phyloP scores from a whole-genome alignment of 148 eudicot species.

The Fagopyrum tataricum region DNA sequence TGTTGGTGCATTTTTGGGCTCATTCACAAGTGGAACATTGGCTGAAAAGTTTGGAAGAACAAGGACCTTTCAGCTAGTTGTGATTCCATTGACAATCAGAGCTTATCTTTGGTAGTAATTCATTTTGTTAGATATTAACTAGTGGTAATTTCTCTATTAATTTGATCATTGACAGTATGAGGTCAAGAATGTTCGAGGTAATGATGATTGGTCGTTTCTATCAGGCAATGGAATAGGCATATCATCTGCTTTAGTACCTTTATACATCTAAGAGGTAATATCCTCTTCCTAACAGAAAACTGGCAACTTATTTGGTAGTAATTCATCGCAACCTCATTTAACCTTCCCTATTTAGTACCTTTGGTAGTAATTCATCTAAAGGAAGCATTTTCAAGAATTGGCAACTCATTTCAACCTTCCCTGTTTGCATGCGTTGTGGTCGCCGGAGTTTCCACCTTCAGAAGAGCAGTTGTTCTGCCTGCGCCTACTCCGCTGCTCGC shows the following conservation, averaged over 20 bases:
- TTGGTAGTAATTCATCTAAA: no score
- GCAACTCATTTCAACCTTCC: no score
- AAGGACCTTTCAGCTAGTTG: slow-evolving; percentile 68
- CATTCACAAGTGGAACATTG: slow-evolving; percentile 86
- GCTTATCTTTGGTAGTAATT: slow-evolving; percentile 96
- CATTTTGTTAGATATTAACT: neutral
- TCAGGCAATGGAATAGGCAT: slow-evolving; percentile 95
- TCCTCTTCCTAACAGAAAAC: neutral
- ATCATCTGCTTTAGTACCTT: slow-evolving; percentile 90
- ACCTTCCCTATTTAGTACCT: no score
- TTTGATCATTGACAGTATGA: slow-evolving; percentile 42
- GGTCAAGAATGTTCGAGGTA: slow-evolving; percentile 66
- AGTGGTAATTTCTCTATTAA: slow-evolving; percentile 14
- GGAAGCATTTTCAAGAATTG: no score
- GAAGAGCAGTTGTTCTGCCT: slow-evolving; percentile 51
- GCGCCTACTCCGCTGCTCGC: slow-evolving; percentile 50
- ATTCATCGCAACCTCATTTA: no score
- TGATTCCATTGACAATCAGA: slow-evolving; percentile 82
- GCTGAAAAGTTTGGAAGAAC: slow-evolving; percentile 94
- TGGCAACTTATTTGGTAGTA: no score
- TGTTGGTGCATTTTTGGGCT: slow-evolving; percentile 93
- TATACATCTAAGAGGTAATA: slow-evolving; percentile 86
- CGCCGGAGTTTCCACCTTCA: slow-evolving; percentile 55
- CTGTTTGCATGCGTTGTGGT: slow-evolving; percentile 53
- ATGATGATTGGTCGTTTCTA: slow-evolving; percentile 91